Evolutionary conservation across 371 early-diverging fungal genomes (phyloP), one percentile per base, ranked within the genome.

Genomic region (Saksenaea vasiformis): DNA sequence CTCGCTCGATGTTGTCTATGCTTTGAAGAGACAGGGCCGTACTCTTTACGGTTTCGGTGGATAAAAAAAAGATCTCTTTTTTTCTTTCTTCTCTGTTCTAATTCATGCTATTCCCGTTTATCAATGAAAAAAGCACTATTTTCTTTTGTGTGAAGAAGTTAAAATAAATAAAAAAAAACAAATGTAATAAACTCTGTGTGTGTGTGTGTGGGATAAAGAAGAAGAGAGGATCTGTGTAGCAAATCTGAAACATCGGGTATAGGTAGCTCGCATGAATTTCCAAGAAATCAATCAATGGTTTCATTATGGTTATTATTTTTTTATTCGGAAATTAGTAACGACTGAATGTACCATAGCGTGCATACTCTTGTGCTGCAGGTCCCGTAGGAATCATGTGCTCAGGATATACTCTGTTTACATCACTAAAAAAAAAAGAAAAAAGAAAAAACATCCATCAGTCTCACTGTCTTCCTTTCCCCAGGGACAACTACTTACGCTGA

Each of bases 21-120:
- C 98, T 51, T 88, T 99, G 71, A 99, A 98, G 90, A 90, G 98
- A 73, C 95, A 98, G 85, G 99, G 99, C 69, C 91, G 96, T 64
- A 98, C 97, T 68, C 91, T 97, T 63, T 96, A 80, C 61, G 81
- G 78, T 68, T 80, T 80, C 71, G 81, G 81, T 60, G 81, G 81
- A 63, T 80, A 80, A 77, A 65, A 61, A 31, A 31, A 7, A 3
- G 11, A 15, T 53, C 27, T 37, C 36, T 53, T 41, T 26, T 27
- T 56, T 54, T 47, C 8, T 22, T 47, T 22, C 22, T n/a, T n/a
- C n/a, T n/a, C n/a, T n/a, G n/a, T n/a, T n/a, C n/a, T n/a, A n/a
- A n/a, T 47, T 47, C 14, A 47, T 47, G 51, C 51, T 22, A 47
- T 47, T 41, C 43, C 43, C 43, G 5, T 41, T 41, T 3, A 41